A percentile compares a stretch with the other conserved stretches of the same genome.
Conservation (phyloP, 2,329 filamentous ascomycete species). For the Akanthomyces lecanii region DNA sequence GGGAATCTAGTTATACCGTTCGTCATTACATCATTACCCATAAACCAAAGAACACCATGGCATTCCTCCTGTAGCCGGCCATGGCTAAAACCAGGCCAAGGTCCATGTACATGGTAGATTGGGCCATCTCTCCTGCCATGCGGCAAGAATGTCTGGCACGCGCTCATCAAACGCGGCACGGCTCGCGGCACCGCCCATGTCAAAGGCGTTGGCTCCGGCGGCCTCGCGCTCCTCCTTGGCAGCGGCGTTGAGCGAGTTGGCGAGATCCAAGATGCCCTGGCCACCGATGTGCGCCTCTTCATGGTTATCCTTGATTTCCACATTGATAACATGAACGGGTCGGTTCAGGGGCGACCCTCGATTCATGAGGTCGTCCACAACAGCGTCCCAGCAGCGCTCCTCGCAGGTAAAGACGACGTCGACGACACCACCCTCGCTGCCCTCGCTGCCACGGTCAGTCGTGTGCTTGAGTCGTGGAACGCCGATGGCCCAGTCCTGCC, state of each 20-base stretch:
- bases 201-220: constrained; percentile 62
- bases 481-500: constrained; percentile 95
- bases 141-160: constrained; percentile 84
- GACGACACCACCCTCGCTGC: constrained; percentile 83
- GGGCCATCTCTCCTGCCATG: constrained; percentile 95
- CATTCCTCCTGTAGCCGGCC: not conserved
- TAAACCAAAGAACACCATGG: not conserved
- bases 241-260: constrained; percentile 75
- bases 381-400: constrained; percentile 96
- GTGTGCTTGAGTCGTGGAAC: constrained; percentile 74
- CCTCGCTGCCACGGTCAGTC: constrained; percentile 70
- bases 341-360: constrained; percentile 83
- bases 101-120: constrained; percentile 91
- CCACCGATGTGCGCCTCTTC: constrained; percentile 92
- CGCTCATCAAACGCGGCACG: constrained; percentile 82
- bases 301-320: constrained; percentile 97
- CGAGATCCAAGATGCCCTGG: constrained; percentile 85
- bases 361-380: constrained; percentile 86
- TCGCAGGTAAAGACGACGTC: constrained; percentile 97
- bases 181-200: constrained; percentile 61
- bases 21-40: constrained; percentile 8
- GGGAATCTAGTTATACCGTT: not conserved
- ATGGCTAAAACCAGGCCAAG: constrained; percentile 76
- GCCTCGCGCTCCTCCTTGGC: constrained; percentile 71
- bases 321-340: constrained; percentile 95